Evolutionary conservation across 192 early-diverging fungal genomes (phyloP).

Genomic region (Coemansia sp.): DNA sequence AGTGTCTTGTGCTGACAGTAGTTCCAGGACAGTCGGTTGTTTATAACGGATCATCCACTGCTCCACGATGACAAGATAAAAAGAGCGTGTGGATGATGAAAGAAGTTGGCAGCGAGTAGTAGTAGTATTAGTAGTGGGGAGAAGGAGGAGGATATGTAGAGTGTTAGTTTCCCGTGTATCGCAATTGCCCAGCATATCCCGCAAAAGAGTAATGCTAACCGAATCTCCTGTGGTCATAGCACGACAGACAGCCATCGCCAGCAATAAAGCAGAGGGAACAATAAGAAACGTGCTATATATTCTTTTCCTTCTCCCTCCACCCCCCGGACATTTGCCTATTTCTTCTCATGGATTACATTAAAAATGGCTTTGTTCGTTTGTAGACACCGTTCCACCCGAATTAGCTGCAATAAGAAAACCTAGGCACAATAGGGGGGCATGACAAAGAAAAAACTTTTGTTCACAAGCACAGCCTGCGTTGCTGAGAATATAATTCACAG

Average conservation of each 20-base stretch:
- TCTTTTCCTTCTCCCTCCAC: neutral
- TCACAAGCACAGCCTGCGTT: neutral
- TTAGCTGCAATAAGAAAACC: neutral
- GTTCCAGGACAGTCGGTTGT: neutral
- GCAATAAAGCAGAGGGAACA: conserved; percentile 21
- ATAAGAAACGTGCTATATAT: conserved; percentile 8
- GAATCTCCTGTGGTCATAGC: neutral
- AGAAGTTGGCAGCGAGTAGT: too few species aligned
- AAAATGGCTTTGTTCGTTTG: neutral
- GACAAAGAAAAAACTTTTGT: neutral
- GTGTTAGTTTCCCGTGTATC: too few species aligned
- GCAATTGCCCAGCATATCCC: neutral
- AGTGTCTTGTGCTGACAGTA: neutral
- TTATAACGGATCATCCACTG: neutral
- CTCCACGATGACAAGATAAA: neutral
- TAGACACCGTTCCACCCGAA: neutral
- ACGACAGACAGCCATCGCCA: neutral
- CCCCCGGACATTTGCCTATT: neutral
- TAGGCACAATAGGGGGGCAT: neutral
- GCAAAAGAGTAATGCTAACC: neutral
- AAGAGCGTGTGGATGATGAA: too few species aligned
- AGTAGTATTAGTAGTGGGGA: too few species aligned
- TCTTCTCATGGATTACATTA: conserved; percentile 8
- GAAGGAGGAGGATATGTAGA: too few species aligned
- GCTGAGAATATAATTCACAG: neutral